Evolutionary conservation across 129 eudicot genomes (phyloP).

Genomic region (Glebionis coronaria): DNA sequence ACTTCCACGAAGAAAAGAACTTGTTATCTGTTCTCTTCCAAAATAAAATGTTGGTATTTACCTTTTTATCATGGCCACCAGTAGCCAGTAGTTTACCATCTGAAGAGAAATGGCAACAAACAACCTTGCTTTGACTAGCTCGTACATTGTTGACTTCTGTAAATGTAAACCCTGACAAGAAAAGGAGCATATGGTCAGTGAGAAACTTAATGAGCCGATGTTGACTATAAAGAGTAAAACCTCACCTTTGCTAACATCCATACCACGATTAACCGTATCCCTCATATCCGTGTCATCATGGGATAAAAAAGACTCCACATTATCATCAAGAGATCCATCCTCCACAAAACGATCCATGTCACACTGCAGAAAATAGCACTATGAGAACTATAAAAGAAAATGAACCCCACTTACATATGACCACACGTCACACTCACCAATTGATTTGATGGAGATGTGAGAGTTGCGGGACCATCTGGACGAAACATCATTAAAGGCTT

Average conservation of each 20-base stretch:
- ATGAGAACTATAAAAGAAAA: constrained; percentile 25
- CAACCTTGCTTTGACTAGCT: constrained; percentile 84
- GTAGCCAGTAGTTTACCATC: constrained; percentile 97
- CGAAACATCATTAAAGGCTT: constrained; percentile 89
- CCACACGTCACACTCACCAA: constrained; percentile 59
- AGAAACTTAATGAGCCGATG: constrained; percentile 7
- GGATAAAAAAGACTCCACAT: constrained; percentile 91
- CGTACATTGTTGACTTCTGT: constrained; percentile 79
- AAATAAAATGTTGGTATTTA: constrained; percentile 4
- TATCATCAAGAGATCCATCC: constrained; percentile 94
- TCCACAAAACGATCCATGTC: constrained; percentile 98
- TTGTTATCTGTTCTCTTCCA: too few relatives aligned
- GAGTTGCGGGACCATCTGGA: constrained; percentile 63
- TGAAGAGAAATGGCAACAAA: constrained; percentile 93
- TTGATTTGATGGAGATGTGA: constrained; percentile 84
- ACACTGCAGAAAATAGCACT: constrained; percentile 53
- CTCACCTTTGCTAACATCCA: constrained; percentile 88
- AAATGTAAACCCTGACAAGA: constrained; percentile 69
- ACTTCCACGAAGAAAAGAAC: too few relatives aligned
- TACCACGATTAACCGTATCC: constrained; percentile 77
- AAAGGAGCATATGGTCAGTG: neutral
- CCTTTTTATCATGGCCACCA: constrained; percentile 99
- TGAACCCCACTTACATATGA: neutral
- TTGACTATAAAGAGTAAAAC: neutral
- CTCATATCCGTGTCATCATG: constrained; percentile 89